Evolutionary conservation across 176 grass and related monocot species (phyloP), one percentile per base, ranked within the genome.

Genomic region (Carex parvula): DNA sequence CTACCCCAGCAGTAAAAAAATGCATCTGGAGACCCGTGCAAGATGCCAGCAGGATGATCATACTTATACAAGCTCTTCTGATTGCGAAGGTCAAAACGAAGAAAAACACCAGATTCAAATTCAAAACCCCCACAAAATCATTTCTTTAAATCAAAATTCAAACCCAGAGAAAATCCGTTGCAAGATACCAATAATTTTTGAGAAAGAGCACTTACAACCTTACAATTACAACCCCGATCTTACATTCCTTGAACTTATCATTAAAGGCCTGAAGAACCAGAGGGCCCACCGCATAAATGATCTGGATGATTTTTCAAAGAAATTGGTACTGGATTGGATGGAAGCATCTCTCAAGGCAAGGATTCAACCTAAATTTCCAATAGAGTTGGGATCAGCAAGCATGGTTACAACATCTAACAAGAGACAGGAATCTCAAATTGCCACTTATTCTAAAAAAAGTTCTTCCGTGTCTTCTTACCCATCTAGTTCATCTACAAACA

Each of bases 221-320:
- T 48, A 82, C 37, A 24, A 65, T 14, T 81, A 90, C 52, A 89
- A 89, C 16, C 81, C 86, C 0, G 91, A 97, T 63, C 44, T 88
- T 85, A 91, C 87, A 90, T 84, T 89, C 14, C 70, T 93, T 83
- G 87, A 91, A 74, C 76, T 91, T 42, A 87, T 97, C 12, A 81
- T 90, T 62, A 91, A 89, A 88, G 89, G 84, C 55, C 83, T 97
- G 72, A 91, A 86, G 73, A 67, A 91, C 58, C 89, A 83, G 26
- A 88, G 86, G 89, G 89, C 89, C 35, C 89, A 89, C 52, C 80
- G 81, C n/a, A 75, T 87, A 13, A 87, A 54, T 50, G 89, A 97
- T 93, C 86, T 93, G 11, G 94, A 87, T 0, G 89, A 93, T 20
- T 73, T 91, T 64, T 93, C 94, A 1, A 83, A 90, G 41, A 89